Conservation (phyloP, 805 yeast genomes). For the Nakazawaea laoshanensis region DNA sequence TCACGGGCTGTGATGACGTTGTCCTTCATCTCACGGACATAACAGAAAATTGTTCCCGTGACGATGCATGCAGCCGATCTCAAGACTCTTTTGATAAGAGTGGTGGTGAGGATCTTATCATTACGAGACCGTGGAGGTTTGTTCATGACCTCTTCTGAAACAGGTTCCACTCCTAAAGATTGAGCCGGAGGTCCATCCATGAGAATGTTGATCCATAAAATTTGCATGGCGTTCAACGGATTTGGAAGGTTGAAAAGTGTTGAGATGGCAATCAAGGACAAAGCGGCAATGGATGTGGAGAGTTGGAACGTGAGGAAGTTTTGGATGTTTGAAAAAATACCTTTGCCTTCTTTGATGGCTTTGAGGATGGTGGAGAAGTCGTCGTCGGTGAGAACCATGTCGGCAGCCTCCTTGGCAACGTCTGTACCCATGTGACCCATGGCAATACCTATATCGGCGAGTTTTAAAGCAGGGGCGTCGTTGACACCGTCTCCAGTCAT, state of each 20-base stretch:
- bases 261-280: conserved; percentile 78
- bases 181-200: conserved; percentile 99
- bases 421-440: conserved; percentile 95
- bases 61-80: conserved; percentile 74
- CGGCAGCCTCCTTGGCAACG: conserved; percentile 97
- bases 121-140: conserved; percentile 91
- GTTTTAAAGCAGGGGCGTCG: conserved; percentile 95
- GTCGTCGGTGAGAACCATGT: conserved; percentile 95
- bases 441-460: conserved; percentile 93
- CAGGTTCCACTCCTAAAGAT: conserved; percentile 94
- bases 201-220: conserved; percentile 90
- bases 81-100: conserved; percentile 62
- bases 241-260: conserved; percentile 85
- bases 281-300: conserved; percentile 92
- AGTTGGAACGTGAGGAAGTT: conserved; percentile 91
- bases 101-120: conserved; percentile 72
- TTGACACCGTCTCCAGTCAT: conserved; percentile 99
- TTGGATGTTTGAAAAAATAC: conserved; percentile 92
- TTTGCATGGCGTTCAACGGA: conserved; percentile 97
- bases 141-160: conserved; percentile 90
- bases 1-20: conserved; percentile 83
- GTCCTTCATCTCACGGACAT: conserved; percentile 80
- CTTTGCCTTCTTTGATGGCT: conserved; percentile 97
- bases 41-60: conserved; percentile 80
- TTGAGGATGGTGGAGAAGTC: conserved; percentile 89